Conservation (phyloP, 2,329 filamentous ascomycete genomes). For the Sporothrix euskadiensis region DNA sequence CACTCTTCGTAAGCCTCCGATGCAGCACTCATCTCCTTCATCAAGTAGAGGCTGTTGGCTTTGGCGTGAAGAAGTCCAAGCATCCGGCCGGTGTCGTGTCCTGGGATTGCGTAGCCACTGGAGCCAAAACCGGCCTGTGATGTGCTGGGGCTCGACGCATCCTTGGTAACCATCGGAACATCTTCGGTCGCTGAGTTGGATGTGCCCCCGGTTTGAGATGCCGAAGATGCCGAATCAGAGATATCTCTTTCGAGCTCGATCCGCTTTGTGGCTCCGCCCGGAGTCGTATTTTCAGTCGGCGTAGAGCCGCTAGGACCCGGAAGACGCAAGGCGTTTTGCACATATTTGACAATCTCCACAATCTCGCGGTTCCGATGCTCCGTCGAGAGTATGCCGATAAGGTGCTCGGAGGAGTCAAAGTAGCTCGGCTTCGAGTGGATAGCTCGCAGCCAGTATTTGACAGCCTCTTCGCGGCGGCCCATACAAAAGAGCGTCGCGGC, state of each 20-base stretch:
- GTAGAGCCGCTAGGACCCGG: conserved; percentile 29
- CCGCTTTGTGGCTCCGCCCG: neutral
- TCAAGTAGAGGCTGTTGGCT: conserved; percentile 94
- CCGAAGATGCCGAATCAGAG: neutral
- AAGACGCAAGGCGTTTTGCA: conserved; percentile 71
- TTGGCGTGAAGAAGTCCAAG: conserved; percentile 94
- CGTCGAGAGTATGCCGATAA: conserved; percentile 82
- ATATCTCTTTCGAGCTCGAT: neutral
- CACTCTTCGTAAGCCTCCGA: conserved; percentile 93
- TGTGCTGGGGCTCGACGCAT: conserved; percentile 19
- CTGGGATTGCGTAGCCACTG: conserved; percentile 82
- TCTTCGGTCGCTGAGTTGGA: neutral
- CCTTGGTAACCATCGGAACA: neutral
- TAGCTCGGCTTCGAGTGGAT: conserved; percentile 81
- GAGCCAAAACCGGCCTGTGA: conserved; percentile 63
- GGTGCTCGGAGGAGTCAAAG: conserved; percentile 92
- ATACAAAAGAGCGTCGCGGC: conserved; percentile 86
- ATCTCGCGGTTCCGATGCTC: conserved; percentile 81
- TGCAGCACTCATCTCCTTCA: conserved; percentile 78
- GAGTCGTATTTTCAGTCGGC: neutral
- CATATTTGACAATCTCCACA: conserved; percentile 79
- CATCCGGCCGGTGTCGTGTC: conserved; percentile 86
- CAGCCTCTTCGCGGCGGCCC: conserved; percentile 77
- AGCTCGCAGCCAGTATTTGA: conserved; percentile 81
- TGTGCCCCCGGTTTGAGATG: neutral